These are phyloP conservation scores for Thalassiosira exigua DNA, from an alignment of 352 stramenopile genomes.

Conservation along the genomic window DNA sequence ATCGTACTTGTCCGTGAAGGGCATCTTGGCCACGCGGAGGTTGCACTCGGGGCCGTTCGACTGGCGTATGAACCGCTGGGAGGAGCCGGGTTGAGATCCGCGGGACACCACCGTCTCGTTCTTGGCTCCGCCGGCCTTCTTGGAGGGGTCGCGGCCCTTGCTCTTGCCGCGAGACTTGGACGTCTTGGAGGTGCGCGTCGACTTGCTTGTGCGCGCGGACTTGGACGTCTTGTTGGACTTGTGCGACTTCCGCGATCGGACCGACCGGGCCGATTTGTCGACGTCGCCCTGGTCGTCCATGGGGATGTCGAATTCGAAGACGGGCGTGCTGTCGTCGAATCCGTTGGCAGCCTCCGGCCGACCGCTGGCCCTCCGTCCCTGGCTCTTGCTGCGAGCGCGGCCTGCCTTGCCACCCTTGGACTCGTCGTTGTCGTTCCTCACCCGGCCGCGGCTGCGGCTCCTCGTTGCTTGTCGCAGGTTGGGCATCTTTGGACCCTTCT, in stretches of 20 bases:
- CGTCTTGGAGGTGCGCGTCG: constrained; percentile 16
- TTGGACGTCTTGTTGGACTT: constrained; percentile 25
- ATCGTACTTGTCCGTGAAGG: constrained; percentile 45
- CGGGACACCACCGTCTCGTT: neutral
- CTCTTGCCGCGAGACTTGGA: constrained; percentile 12
- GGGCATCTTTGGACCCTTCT: constrained; percentile 3
- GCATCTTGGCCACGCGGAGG: constrained; percentile 51
- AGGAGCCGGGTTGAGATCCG: neutral
- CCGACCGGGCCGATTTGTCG: constrained; percentile 7
- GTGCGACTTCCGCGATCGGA: neutral
- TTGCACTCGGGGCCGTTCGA: neutral
- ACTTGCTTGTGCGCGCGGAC: constrained; percentile 10
- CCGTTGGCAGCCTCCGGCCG: neutral
- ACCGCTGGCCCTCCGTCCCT: neutral
- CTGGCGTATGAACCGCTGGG: constrained; percentile 17
- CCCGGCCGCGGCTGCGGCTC: neutral
- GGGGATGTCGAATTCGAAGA: constrained; percentile 64
- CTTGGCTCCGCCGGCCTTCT: neutral
- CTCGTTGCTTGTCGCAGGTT: neutral
- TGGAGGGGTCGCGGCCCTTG: neutral
- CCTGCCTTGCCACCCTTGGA: neutral
- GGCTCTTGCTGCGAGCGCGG: neutral
- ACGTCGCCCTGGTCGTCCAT: constrained; percentile 25
- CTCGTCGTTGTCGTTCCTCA: neutral
- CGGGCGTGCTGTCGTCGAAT: constrained; percentile 12